Percentiles rank a stretch among this genome's conserved stretches.
Evolutionary conservation across 768 basidiomycete species (phyloP).

Genomic region (Trametopsis cervina): DNA sequence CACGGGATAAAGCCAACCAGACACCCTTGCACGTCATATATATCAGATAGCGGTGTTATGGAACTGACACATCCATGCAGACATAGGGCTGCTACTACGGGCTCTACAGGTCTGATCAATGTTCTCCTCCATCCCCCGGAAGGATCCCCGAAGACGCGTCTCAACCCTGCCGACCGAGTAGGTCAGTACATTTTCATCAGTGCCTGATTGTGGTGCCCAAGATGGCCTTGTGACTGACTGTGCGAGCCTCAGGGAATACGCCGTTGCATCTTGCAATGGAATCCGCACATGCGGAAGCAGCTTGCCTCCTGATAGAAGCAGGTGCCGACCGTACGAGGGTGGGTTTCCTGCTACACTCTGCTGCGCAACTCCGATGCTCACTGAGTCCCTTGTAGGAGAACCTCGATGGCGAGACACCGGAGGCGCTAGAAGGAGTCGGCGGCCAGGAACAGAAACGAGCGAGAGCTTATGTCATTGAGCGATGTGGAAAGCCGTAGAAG

Average conservation of each 20-base stretch:
- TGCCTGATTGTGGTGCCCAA: too few species aligned
- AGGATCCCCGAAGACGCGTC: conserved; percentile 64
- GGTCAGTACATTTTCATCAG: too few species aligned
- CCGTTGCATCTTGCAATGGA: conserved; percentile 97
- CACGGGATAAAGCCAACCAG: conserved; percentile 90
- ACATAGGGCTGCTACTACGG: conserved; percentile 95
- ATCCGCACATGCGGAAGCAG: conserved; percentile 87
- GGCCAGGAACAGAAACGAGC: conserved; percentile 81
- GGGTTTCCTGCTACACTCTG: conserved; percentile 26
- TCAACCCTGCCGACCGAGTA: conserved; percentile 81
- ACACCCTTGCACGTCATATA: conserved; percentile 62
- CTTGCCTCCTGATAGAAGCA: conserved; percentile 87
- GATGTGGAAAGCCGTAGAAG: conserved; percentile 52
- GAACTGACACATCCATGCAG: conserved; percentile 32
- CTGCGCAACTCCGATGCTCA: background rate
- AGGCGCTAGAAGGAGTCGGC: conserved; percentile 87
- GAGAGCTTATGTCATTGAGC: conserved; percentile 65
- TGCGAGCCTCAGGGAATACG: conserved; percentile 67
- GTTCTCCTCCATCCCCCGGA: conserved; percentile 83
- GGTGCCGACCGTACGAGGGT: conserved; percentile 90
- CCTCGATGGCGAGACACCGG: conserved; percentile 78
- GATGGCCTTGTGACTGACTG: conserved; percentile 5
- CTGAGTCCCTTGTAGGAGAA: conserved; percentile 50
- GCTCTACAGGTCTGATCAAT: conserved; percentile 82
- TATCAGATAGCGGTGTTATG: background rate